Conservation (phyloP, 805 yeast species). For the Kuraishia molischiana region DNA sequence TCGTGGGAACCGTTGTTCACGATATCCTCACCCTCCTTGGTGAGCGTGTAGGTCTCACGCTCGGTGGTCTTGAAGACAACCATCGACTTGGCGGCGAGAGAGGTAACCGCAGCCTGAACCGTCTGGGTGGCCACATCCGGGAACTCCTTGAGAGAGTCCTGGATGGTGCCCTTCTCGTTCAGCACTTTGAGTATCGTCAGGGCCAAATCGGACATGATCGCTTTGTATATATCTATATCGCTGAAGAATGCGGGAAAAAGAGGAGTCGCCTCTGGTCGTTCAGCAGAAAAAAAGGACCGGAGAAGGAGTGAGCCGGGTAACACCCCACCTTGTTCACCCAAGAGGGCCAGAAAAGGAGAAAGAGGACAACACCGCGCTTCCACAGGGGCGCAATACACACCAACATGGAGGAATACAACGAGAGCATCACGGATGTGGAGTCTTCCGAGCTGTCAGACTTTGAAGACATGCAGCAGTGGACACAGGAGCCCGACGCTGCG, state of each 20-base stretch:
- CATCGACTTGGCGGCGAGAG: conserved; percentile 79
- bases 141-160: conserved; percentile 60
- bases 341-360: no score
- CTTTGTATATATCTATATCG: no score
- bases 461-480: background rate
- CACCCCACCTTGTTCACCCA: no score
- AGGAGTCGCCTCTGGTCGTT: no score
- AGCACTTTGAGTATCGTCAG: conserved; percentile 53
- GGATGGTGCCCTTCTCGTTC: conserved; percentile 51
- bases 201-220: conserved; percentile 61
- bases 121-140: conserved; percentile 55
- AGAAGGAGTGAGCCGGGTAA: conserved; percentile 1
- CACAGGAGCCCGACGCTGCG: background rate
- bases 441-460: conserved; percentile 1
- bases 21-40: conserved; percentile 76
- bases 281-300: no score
- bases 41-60: conserved; percentile 63
- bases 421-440: background rate
- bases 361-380: no score
- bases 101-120: conserved; percentile 75
- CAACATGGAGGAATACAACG: background rate
- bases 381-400: background rate
- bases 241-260: no score
- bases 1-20: conserved; percentile 84
- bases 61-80: conserved; percentile 65